phyloP scores from a whole-genome alignment of 2,329 filamentous ascomycete genomes.

The Stagonosporopsis tanaceti region DNA sequence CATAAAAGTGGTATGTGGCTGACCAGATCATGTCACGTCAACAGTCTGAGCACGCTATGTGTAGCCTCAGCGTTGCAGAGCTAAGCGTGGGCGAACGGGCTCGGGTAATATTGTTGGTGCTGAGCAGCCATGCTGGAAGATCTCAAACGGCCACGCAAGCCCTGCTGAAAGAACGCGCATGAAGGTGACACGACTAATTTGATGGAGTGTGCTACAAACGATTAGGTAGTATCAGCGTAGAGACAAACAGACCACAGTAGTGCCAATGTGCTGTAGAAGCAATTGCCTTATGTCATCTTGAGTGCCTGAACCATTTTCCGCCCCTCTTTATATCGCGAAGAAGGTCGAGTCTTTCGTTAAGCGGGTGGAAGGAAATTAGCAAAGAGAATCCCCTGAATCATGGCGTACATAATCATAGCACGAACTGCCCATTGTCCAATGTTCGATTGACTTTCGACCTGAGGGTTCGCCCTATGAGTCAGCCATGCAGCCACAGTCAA shows the following conservation, averaged over 20 bases:
- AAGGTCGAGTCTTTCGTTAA: neutral
- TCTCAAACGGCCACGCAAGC: neutral
- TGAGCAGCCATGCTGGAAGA: neutral
- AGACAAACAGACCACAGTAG: neutral
- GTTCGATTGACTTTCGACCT: neutral
- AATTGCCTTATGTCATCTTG: neutral
- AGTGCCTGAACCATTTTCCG: no score
- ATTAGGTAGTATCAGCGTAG: neutral
- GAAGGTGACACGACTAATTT: neutral
- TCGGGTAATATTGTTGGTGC: neutral
- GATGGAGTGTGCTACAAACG: neutral
- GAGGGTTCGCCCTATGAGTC: slow-evolving; percentile 1
- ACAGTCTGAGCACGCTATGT: neutral
- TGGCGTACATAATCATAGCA: slow-evolving; percentile 79
- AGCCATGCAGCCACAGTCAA: slow-evolving; percentile 70
- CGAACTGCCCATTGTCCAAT: slow-evolving; percentile 31
- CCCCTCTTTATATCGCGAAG: neutral
- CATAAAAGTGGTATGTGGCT: neutral
- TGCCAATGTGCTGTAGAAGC: neutral
- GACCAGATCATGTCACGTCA: neutral
- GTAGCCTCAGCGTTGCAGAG: neutral
- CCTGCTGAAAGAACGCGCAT: neutral
- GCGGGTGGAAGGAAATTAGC: slow-evolving; percentile 92
- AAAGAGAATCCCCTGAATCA: slow-evolving; percentile 84
- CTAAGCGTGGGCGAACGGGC: neutral